phyloP scores from a whole-genome alignment of 2,329 filamentous ascomycete species.

The Calonectria ilicicola region DNA sequence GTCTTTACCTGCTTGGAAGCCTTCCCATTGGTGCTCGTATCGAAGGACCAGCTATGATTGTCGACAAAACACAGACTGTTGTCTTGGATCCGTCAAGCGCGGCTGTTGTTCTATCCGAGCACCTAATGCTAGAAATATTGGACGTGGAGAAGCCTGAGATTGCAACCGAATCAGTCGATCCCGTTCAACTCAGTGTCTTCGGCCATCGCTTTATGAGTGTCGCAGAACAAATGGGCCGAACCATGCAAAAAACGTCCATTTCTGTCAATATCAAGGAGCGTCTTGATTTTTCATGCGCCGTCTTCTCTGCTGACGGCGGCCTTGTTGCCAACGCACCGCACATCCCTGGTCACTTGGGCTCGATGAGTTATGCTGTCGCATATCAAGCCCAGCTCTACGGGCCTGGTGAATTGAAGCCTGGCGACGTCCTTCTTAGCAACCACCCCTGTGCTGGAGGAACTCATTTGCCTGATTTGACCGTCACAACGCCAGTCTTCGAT shows the following conservation, averaged over 20 bases:
- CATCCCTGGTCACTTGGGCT: constrained; percentile 34
- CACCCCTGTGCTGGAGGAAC: constrained; percentile 49
- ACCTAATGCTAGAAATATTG: constrained; percentile 49
- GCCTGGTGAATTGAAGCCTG: constrained; percentile 34
- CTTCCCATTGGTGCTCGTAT: constrained; percentile 27
- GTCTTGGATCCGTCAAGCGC: constrained; percentile 66
- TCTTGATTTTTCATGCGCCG: constrained; percentile 83
- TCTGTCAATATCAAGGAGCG: constrained; percentile 85
- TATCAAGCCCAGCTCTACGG: constrained; percentile 35
- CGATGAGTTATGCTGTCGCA: constrained; percentile 36
- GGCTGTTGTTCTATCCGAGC: constrained; percentile 48
- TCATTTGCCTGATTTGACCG: constrained; percentile 57
- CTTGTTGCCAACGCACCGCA: constrained; percentile 37
- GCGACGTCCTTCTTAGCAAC: constrained; percentile 38
- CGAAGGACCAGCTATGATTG: constrained; percentile 63
- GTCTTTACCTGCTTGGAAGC: constrained; percentile 37
- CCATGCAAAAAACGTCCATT: constrained; percentile 81
- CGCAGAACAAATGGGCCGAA: constrained; percentile 85
- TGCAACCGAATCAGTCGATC: constrained; percentile 61
- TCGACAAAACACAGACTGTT: constrained; percentile 79
- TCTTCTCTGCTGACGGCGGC: constrained; percentile 72
- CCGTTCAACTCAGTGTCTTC: constrained; percentile 81
- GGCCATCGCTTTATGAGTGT: constrained; percentile 87
- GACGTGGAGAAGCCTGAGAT: constrained; percentile 17
- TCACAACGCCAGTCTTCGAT: constrained; percentile 69